A percentile compares a stretch with the other conserved stretches of the same genome.
Conservation (phyloP, 139 green algal genomes). For the Tetraselmis striata region DNA sequence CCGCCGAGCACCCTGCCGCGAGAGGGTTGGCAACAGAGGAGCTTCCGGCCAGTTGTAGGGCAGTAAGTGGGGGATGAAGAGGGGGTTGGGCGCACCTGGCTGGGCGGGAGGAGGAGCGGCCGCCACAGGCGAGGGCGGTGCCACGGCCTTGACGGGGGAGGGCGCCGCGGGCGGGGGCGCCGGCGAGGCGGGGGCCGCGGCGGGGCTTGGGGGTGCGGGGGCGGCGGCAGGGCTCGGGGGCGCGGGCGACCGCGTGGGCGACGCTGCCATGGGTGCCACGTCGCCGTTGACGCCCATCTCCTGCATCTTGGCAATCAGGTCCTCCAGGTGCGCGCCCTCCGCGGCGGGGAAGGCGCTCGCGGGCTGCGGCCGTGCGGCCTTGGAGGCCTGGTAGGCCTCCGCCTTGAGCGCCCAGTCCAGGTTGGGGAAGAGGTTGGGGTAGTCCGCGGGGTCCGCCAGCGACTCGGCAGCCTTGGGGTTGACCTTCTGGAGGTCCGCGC, state of each 20-base stretch:
- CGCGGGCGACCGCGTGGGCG: background rate
- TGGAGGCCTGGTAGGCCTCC: constrained; percentile 34
- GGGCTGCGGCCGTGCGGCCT: background rate
- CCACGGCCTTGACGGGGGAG: background rate
- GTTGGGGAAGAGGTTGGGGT: constrained; percentile 94
- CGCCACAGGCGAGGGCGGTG: background rate
- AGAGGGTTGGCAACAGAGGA: no score
- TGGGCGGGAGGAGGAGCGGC: background rate
- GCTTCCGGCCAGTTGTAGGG: no score
- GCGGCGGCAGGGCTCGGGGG: background rate
- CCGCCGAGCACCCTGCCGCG: no score
- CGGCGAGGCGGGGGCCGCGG: no score
- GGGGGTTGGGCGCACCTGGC: no score
- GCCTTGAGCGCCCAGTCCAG: constrained; percentile 68
- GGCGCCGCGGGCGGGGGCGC: no score
- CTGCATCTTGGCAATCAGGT: constrained; percentile 2
- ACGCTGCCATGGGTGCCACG: background rate
- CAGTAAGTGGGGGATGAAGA: no score
- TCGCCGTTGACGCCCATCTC: background rate
- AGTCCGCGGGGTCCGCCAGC: constrained; percentile 89
- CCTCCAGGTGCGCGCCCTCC: background rate
- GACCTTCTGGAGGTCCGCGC: constrained; percentile 80
- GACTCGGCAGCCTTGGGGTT: constrained; percentile 94
- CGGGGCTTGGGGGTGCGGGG: no score
- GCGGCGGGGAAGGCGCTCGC: background rate